Conservation (phyloP, 345 rosid genomes). For the Citrus unshiu region DNA sequence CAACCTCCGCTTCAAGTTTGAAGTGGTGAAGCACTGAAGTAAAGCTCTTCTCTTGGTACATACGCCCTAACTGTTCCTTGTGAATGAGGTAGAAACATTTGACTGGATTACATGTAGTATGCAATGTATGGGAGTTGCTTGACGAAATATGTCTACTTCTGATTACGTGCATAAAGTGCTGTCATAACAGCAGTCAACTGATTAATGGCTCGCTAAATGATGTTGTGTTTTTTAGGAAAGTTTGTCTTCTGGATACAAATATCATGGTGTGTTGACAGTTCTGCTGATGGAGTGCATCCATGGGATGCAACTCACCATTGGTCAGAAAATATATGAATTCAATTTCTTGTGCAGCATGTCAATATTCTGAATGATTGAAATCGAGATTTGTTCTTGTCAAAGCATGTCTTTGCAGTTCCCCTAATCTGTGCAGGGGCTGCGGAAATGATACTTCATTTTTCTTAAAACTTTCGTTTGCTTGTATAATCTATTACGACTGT, state of each 20-base stretch:
- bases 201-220: neutral
- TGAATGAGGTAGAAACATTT: slow-evolving; percentile 14
- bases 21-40: slow-evolving; percentile 60
- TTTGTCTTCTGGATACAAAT: neutral
- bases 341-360: neutral
- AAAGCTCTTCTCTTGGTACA: slow-evolving; percentile 16
- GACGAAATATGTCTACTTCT: neutral
- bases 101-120: slow-evolving; percentile 2
- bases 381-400: neutral
- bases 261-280: neutral
- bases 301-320: neutral
- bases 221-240: neutral
- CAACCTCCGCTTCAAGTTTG: slow-evolving; percentile 61
- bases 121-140: neutral
- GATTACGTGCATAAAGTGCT: neutral
- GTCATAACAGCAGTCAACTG: neutral
- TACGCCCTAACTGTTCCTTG: slow-evolving; percentile 17
- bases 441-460: no score
- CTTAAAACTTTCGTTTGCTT: no score
- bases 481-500: neutral
- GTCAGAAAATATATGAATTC: neutral
- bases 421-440: neutral
- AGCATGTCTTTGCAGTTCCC: neutral
- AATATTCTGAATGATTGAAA: neutral
- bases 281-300: neutral